These are phyloP conservation scores for Crassisporium funariophilum DNA, from an alignment of 768 basidiomycete species.

Conservation along the genomic window DNA sequence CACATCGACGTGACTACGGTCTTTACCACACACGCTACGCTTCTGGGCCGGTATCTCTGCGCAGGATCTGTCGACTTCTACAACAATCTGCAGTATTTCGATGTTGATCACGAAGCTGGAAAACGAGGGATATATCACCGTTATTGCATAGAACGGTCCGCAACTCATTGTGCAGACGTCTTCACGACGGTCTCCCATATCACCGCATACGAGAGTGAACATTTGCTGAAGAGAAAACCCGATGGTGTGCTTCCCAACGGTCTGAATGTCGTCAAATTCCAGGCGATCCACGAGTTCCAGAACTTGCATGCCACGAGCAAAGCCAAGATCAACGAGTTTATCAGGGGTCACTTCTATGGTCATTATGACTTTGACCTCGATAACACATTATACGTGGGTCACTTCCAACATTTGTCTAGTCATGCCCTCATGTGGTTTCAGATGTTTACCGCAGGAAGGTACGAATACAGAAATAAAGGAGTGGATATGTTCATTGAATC, in stretches of 20 bases:
- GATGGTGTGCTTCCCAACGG: constrained; percentile 98
- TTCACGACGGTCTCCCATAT: constrained; percentile 99
- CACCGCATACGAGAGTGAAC: constrained; percentile 96
- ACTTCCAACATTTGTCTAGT: not conserved
- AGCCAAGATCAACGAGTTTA: constrained; percentile 98
- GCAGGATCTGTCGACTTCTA: constrained; percentile 99
- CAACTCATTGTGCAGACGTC: constrained; percentile 95
- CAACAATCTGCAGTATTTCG: constrained; percentile 99
- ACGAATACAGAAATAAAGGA: constrained; percentile 99
- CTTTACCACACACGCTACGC: constrained; percentile 97
- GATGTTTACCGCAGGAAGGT: constrained; percentile 99
- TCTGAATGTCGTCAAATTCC: constrained; percentile 97
- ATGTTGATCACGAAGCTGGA: constrained; percentile 98
- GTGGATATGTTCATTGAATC: constrained; percentile 99
- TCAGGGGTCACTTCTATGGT: constrained; percentile 97
- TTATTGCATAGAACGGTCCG: constrained; percentile 96
- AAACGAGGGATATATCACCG: constrained; percentile 98
- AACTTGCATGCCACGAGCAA: constrained; percentile 92
- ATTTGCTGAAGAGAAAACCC: constrained; percentile 94
- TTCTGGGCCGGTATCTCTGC: constrained; percentile 97
- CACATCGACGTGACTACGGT: constrained; percentile 98
- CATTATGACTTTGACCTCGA: constrained; percentile 96
- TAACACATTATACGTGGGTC: constrained; percentile 78
- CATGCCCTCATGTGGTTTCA: constrained; percentile 32
- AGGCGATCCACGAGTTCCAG: constrained; percentile 99